phyloP scores from a whole-genome alignment of 768 basidiomycete species.

The Tricholomella constricta region DNA sequence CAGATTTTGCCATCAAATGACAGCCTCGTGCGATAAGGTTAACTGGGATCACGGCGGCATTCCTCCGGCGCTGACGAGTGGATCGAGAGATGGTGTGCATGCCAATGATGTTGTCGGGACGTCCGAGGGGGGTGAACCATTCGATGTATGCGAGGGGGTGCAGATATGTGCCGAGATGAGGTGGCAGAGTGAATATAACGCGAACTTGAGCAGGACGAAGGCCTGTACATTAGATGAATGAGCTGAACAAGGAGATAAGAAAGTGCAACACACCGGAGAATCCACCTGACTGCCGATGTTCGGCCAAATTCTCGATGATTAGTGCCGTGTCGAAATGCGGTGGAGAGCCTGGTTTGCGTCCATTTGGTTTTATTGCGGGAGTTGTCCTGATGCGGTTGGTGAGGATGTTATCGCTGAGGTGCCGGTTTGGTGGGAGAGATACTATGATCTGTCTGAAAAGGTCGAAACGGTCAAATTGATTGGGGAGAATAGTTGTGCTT shows the following conservation, averaged over 20 bases:
- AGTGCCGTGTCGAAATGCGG: constrained; percentile 4
- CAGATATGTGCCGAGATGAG: neutral
- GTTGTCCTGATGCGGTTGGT: constrained; percentile 2
- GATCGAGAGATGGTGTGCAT: constrained; percentile 25
- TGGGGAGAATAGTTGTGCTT: neutral
- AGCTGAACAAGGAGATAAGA: neutral
- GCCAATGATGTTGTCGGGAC: neutral
- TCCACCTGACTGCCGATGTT: neutral
- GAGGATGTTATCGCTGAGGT: neutral
- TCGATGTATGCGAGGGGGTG: constrained; percentile 7
- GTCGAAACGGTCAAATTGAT: neutral
- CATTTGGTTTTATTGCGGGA: neutral
- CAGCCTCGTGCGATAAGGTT: constrained; percentile 13
- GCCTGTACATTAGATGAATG: neutral
- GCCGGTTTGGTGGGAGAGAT: neutral
- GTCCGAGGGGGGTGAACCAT: constrained; percentile 2
- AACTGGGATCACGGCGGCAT: constrained; percentile 19
- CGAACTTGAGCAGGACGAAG: constrained; percentile 7
- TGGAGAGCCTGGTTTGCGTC: neutral
- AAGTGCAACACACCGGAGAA: neutral
- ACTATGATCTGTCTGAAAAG: neutral
- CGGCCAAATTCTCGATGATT: neutral
- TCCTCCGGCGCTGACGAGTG: constrained; percentile 14
- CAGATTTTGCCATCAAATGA: constrained; percentile 21
- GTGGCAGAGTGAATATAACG: constrained; percentile 6